Percentiles rank a stretch among this genome's conserved stretches.
Conservation (phyloP, 2,329 filamentous ascomycete genomes). For the Colletotrichum sp. region DNA sequence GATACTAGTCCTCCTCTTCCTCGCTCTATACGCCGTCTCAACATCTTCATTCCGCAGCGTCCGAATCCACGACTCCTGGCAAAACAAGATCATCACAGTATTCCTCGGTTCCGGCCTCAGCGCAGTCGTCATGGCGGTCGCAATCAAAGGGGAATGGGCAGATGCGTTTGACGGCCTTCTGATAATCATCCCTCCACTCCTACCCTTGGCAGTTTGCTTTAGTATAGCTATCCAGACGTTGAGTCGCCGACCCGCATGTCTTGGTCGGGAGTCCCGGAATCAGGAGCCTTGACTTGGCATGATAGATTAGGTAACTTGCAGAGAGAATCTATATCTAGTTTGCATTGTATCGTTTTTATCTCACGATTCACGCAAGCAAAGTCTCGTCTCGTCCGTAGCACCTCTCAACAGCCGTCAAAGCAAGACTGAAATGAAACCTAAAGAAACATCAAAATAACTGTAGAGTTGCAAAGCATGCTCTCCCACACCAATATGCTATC, state of each 20-base stretch:
- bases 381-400: too few relatives aligned
- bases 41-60: neutral
- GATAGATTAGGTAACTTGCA: too few relatives aligned
- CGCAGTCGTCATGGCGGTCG: fast-evolving
- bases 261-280: neutral
- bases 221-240: neutral
- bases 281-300: neutral
- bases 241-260: neutral
- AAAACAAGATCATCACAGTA: neutral
- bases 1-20: neutral
- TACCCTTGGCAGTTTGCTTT: neutral
- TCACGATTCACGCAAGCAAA: too few relatives aligned
- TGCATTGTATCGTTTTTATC: too few relatives aligned
- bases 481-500: neutral
- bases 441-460: neutral
- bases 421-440: neutral
- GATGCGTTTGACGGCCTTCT: neutral
- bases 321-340: too few relatives aligned
- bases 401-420: too few relatives aligned
- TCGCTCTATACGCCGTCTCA: neutral
- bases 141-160: neutral
- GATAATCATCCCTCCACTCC: neutral
- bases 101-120: neutral
- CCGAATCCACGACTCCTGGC: neutral
- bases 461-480: neutral